Evolutionary conservation across 2,329 filamentous ascomycete species (phyloP).

Genomic region (Fusarium sacchari): DNA sequence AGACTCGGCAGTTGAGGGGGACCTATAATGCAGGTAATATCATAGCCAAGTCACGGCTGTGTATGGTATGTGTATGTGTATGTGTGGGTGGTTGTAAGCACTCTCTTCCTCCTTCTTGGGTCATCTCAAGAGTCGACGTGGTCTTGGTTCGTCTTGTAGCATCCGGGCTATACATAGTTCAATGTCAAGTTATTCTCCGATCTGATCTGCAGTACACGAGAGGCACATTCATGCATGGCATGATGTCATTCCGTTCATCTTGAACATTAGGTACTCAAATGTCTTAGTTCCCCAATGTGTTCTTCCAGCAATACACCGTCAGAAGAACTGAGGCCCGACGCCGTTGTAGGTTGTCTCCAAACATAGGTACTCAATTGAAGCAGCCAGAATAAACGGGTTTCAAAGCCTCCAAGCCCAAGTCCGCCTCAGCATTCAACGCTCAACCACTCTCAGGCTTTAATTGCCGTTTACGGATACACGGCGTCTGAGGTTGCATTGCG

Average conservation of each 20-base stretch:
- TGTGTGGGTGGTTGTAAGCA: neutral
- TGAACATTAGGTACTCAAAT: neutral
- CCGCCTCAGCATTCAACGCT: neutral
- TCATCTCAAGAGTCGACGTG: neutral
- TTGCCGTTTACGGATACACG: neutral
- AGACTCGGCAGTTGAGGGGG: neutral
- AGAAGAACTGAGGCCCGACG: neutral
- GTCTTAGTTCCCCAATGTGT: too few relatives aligned
- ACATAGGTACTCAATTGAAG: neutral
- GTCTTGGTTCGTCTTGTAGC: neutral
- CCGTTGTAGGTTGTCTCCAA: too few relatives aligned
- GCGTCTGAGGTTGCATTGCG: neutral
- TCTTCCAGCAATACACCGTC: neutral
- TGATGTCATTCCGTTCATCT: neutral
- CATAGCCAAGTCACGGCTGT: neutral
- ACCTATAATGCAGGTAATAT: neutral
- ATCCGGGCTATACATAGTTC: neutral
- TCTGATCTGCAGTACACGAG: neutral
- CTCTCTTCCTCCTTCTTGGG: neutral
- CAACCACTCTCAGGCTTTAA: neutral
- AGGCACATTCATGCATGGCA: neutral
- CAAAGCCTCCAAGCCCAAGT: neutral
- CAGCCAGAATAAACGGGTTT: neutral
- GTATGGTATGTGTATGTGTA: fast-evolving
- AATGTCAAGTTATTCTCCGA: neutral